A percentile compares a stretch with the other conserved stretches of the same genome.
phyloP scores from a whole-genome alignment of 352 stramenopile species.

The Globisporangium nunn region DNA sequence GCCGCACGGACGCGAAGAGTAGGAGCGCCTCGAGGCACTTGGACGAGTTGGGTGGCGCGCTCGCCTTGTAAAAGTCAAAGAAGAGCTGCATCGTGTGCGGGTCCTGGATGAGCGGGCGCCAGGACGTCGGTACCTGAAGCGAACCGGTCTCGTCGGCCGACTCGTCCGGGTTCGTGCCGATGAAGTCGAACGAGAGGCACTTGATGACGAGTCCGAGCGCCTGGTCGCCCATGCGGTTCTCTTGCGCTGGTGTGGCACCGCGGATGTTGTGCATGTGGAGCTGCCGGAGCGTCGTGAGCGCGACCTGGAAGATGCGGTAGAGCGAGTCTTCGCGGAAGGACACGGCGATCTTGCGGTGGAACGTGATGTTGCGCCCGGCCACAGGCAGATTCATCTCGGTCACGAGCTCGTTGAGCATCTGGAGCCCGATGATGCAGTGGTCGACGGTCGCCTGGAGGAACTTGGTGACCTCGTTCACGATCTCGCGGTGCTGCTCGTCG shows the following conservation, averaged over 20 bases:
- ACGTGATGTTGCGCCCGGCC: conserved; percentile 91
- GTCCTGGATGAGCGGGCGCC: conserved; percentile 92
- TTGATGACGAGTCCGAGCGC: conserved; percentile 90
- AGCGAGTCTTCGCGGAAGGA: conserved; percentile 96
- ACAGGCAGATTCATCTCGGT: conserved; percentile 97
- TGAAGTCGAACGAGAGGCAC: conserved; percentile 98
- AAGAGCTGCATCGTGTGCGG: conserved; percentile 91
- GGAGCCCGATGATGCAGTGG: conserved; percentile 97
- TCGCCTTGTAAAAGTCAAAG: conserved; percentile 96
- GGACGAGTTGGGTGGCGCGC: conserved; percentile 87
- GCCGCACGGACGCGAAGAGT: conserved; percentile 91
- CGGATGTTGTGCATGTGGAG: conserved; percentile 89
- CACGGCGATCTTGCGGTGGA: conserved; percentile 97
- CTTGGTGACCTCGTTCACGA: conserved; percentile 97
- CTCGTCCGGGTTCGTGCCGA: conserved; percentile 98
- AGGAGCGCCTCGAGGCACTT: conserved; percentile 97
- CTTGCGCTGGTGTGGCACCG: conserved; percentile 75
- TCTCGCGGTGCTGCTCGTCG: conserved; percentile 93
- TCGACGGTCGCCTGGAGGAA: conserved; percentile 96
- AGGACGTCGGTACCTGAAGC: conserved; percentile 96
- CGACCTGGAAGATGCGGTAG: conserved; percentile 94
- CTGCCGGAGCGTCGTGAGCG: conserved; percentile 94
- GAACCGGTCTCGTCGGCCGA: conserved; percentile 96
- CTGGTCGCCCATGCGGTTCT: conserved; percentile 91
- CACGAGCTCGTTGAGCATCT: conserved; percentile 97